Base-by-base conservation (phyloP, 768 basidiomycete species). In the Leccinum imitatum region DNA sequence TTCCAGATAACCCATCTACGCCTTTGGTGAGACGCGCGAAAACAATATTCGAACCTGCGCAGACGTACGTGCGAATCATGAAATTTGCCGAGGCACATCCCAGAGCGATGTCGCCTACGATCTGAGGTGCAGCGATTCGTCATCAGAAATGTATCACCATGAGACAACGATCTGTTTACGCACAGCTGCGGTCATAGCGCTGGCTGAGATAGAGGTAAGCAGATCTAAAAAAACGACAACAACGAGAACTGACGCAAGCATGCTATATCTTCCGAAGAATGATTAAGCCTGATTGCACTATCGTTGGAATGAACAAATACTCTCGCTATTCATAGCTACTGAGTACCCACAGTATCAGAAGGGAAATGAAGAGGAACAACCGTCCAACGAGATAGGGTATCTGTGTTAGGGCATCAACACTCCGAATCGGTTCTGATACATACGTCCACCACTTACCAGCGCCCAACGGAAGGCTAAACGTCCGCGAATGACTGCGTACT, bases 1-100 rank as follows among this genome's bases (percentile, higher is more conserved):
- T 52, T 72, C 71, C 72, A 72, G 48, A 72, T 63, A 31, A 68
- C 52, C 70, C 72, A 72, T 59, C 72, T 73, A 46, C 10, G 13
- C 7, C 39, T 11, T 15, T 58, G 19, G 51, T 54, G 35, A 63
- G 48, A 52, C 7, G 1, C 13, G 8, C 46, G 27, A 7, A 21
- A 10, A 2, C 6, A 7, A 41, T 1, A 21, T 27, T 41, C 6
- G 21, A 0, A 8, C 3, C 50, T 41, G 39, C 17, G 8, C 9
- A 8, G 33, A 56, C 71, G 57, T 56, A 73, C 73, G 67, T 65
- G 54, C 73, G 69, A 55, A 74, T 60, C 64, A 74, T 65, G 50
- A 72, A 19, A 52, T 74, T 74, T 19, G 54, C 58, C 0, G 73
- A 73, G 48, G 53, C 13, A 27, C 56, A 67, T 23, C 58, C 69